Percentiles rank a stretch among this genome's conserved stretches.
phyloP scores from a whole-genome alignment of 1,284 basidiomycete genomes.

The Gomphus bonarii region DNA sequence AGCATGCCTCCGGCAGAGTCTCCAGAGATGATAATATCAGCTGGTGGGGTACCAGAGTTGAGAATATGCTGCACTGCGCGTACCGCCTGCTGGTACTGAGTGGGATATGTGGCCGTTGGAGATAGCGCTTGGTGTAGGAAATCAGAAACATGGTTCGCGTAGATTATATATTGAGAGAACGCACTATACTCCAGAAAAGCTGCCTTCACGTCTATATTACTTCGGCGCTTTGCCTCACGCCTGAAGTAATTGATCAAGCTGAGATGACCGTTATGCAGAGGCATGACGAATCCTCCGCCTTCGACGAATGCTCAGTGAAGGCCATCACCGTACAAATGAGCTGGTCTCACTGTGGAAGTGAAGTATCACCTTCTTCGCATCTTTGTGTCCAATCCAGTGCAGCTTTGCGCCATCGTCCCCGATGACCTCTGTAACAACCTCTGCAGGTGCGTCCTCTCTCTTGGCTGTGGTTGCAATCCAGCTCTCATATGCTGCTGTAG shows the following conservation, averaged over 20 bases:
- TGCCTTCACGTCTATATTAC: slow-evolving; percentile 9
- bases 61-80: slow-evolving; percentile 26
- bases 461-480: neutral
- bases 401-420: slow-evolving; percentile 7
- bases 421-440: neutral
- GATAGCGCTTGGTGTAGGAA: slow-evolving; percentile 14
- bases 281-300: slow-evolving; percentile 11
- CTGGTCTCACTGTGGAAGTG: slow-evolving; percentile 11
- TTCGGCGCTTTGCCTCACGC: slow-evolving; percentile 8
- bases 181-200: slow-evolving; percentile 14
- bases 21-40: slow-evolving; percentile 19
- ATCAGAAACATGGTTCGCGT: neutral
- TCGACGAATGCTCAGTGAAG: neutral
- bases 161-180: slow-evolving; percentile 12
- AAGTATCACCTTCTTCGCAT: slow-evolving; percentile 12
- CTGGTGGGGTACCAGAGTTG: slow-evolving; percentile 12
- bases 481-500: neutral
- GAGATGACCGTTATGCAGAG: slow-evolving; percentile 9
- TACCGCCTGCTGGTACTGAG: slow-evolving; percentile 26
- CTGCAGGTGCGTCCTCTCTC: neutral
- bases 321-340: neutral
- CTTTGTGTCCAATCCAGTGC: slow-evolving; percentile 12
- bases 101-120: slow-evolving; percentile 23
- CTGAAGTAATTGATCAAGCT: slow-evolving; percentile 9
- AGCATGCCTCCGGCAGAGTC: slow-evolving; percentile 30